Evolutionary conservation across 2,329 filamentous ascomycete genomes (phyloP).

Genomic region (Fusarium musae): DNA sequence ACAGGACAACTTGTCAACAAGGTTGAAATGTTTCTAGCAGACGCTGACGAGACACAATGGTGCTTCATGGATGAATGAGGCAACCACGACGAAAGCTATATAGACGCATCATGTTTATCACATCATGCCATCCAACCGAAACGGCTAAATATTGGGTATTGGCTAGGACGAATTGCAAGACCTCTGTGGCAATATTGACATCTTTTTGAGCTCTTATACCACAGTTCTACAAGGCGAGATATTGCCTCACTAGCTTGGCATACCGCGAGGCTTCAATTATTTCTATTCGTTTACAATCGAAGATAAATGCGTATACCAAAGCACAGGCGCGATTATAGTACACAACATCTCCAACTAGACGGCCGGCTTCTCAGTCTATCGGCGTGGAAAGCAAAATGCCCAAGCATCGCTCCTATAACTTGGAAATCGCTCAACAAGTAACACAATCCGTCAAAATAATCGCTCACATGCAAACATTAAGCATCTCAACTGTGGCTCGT

Average conservation of each 20-base stretch:
- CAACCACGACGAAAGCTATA: neutral
- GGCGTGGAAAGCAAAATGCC: neutral
- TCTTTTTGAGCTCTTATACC: neutral
- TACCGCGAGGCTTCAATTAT: constrained; percentile 1
- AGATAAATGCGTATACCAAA: neutral
- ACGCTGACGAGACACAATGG: constrained; percentile 40
- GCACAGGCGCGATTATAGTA: neutral
- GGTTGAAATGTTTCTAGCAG: constrained; percentile 44
- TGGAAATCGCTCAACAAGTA: constrained; percentile 39
- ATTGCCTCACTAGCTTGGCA: neutral
- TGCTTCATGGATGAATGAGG: constrained; percentile 40
- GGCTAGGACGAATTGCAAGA: neutral
- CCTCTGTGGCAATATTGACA: neutral
- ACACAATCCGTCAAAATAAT: constrained; percentile 6
- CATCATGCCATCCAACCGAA: neutral
- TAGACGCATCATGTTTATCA: neutral
- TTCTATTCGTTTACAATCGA: constrained; percentile 14
- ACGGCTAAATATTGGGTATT: neutral
- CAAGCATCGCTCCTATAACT: neutral
- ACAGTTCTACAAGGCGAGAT: neutral
- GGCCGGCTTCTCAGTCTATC: neutral
- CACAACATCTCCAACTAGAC: neutral
- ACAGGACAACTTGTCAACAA: constrained; percentile 45
- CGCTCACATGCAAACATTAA: constrained; percentile 6
- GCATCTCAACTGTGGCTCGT: constrained; percentile 10